Evolutionary conservation across 257 asterid genomes (phyloP).

Genomic region (Ehretia macrophylla): DNA sequence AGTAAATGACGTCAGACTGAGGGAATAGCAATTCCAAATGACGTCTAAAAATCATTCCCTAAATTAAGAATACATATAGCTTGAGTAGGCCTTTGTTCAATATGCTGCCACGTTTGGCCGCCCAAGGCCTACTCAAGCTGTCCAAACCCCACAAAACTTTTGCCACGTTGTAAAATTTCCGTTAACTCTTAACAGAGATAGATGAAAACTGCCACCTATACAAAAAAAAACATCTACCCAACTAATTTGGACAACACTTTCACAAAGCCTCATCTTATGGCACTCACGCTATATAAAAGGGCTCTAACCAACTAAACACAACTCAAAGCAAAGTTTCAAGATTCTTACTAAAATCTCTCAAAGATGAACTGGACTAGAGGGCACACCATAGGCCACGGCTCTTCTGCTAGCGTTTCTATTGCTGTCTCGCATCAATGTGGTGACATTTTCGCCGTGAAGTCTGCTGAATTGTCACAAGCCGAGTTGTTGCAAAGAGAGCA

Average conservation of each 20-base stretch:
- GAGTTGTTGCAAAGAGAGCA: constrained; percentile 46
- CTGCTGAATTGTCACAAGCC: constrained; percentile 41
- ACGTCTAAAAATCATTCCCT: neutral
- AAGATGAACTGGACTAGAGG: constrained; percentile 75
- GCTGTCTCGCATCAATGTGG: constrained; percentile 32
- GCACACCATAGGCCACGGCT: constrained; percentile 57
- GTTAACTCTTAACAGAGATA: constrained; percentile 25
- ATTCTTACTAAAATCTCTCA: too few relatives aligned
- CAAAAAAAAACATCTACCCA: constrained; percentile 39
- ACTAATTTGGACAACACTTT: constrained; percentile 58
- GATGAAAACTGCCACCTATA: constrained; percentile 7
- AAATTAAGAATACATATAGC: too few relatives aligned
- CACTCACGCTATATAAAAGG: neutral
- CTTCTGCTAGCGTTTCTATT: constrained; percentile 57
- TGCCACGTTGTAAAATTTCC: constrained; percentile 59
- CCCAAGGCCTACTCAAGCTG: constrained; percentile 24
- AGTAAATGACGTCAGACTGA: too few relatives aligned
- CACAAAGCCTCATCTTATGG: too few relatives aligned
- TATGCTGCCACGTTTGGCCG: constrained; percentile 36
- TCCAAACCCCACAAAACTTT: constrained; percentile 22
- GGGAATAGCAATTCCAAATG: constrained; percentile 31
- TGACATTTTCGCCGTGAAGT: constrained; percentile 57
- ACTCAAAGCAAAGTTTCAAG: constrained; percentile 2
- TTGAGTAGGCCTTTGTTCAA: too few relatives aligned
- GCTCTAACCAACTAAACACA: constrained; percentile 9